Evolutionary conservation across 148 eudicot genomes (phyloP).

Genomic region (Rhododendron molle): DNA sequence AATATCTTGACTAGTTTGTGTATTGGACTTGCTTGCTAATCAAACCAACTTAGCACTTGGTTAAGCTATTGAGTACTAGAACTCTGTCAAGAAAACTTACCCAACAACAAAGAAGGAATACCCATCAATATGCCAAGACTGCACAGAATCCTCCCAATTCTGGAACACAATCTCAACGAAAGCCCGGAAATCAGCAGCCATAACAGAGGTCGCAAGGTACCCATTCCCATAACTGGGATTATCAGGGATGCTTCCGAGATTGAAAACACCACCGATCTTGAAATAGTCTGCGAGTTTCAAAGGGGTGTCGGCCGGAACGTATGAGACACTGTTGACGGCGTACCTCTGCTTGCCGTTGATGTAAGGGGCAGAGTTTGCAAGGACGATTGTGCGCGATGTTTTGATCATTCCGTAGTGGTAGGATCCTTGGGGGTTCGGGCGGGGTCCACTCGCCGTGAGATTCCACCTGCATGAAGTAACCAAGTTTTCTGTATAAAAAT

Average conservation of each 20-base stretch:
- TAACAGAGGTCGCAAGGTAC: slow-evolving; percentile 67
- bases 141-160: slow-evolving; percentile 73
- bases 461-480: slow-evolving; percentile 45
- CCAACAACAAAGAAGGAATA: slow-evolving; percentile 96
- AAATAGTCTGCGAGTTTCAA: slow-evolving; percentile 85
- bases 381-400: slow-evolving; percentile 63
- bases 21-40: not conserved
- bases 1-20: not conserved
- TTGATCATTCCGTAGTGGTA: slow-evolving; percentile 89
- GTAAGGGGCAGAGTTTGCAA: slow-evolving; percentile 78
- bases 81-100: slow-evolving; percentile 31
- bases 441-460: slow-evolving; percentile 87
- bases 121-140: slow-evolving; percentile 91
- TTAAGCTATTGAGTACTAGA: not conserved
- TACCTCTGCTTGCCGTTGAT: slow-evolving; percentile 83
- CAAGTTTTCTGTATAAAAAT: not conserved
- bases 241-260: slow-evolving; percentile 68
- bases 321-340: slow-evolving; percentile 86
- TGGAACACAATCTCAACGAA: slow-evolving; percentile 84
- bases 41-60: not conserved
- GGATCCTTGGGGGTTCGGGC: slow-evolving; percentile 97
- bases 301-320: slow-evolving; percentile 63
- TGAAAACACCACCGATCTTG: slow-evolving; percentile 76
- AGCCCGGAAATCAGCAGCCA: slow-evolving; percentile 60
- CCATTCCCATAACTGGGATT: slow-evolving; percentile 42